These are phyloP conservation scores for Jaltomata sinuosa DNA, from an alignment of 257 asterid genomes.

Conservation along the genomic window DNA sequence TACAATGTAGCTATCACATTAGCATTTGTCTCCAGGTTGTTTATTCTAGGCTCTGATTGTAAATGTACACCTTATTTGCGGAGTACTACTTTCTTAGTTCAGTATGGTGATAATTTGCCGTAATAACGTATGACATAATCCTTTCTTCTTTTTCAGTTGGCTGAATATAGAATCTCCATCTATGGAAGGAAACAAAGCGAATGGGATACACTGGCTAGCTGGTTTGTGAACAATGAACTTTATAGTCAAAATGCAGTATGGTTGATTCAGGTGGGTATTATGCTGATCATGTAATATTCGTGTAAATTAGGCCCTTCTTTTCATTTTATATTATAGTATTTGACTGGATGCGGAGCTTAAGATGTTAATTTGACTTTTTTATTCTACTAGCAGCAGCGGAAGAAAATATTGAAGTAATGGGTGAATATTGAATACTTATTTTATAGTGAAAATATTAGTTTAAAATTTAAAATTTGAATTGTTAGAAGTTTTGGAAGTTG, in stretches of 20 bases:
- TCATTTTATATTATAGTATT: not conserved
- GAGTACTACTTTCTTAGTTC: not conserved
- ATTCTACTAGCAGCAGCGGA: not conserved
- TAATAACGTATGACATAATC: not conserved
- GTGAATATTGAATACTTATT: not conserved
- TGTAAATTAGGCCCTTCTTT: not conserved
- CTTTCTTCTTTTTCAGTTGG: constrained; percentile 45
- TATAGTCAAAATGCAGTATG: constrained; percentile 82
- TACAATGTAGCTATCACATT: not conserved
- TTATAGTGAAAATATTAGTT: not conserved
- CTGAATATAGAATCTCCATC: constrained; percentile 79
- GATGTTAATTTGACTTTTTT: not conserved
- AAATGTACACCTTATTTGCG: not conserved
- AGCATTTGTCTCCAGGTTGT: not conserved
- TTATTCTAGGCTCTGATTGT: not conserved
- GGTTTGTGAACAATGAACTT: constrained; percentile 74
- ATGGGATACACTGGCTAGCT: constrained; percentile 95
- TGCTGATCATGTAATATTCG: not conserved
- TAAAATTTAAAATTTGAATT: not conserved
- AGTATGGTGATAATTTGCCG: not conserved
- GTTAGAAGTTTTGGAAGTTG: not conserved
- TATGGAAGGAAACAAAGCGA: constrained; percentile 94
- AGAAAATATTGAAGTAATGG: not conserved
- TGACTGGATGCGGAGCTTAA: not conserved
- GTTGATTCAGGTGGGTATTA: constrained; percentile 72